Conservation (phyloP, 768 basidiomycete genomes). For the Polyporus arcularius region DNA sequence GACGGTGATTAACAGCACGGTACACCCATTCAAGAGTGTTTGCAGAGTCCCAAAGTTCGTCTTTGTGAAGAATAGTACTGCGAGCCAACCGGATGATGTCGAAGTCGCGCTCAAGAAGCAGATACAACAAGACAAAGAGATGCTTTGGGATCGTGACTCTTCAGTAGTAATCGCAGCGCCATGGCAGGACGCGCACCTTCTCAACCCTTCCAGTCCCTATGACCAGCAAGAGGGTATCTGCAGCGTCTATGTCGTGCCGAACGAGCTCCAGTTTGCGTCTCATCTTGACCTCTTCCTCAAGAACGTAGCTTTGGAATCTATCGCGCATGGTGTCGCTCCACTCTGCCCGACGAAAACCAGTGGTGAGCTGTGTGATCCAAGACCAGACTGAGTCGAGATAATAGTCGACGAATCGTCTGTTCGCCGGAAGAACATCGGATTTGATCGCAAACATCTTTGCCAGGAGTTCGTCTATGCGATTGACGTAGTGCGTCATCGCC, state of each 20-base stretch:
- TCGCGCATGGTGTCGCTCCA: conserved; percentile 25
- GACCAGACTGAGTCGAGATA: conserved; percentile 28
- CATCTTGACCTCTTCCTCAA: conserved; percentile 28
- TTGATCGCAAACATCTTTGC: conserved; percentile 20
- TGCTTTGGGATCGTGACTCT: conserved; percentile 24
- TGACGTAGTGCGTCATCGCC: conserved; percentile 17
- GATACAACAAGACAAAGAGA: conserved; percentile 36
- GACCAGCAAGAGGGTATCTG: conserved; percentile 32
- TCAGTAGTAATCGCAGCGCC: not conserved
- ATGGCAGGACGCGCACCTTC: conserved; percentile 23
- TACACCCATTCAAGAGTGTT: conserved; percentile 25
- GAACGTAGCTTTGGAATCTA: conserved; percentile 28
- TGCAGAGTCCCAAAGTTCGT: conserved; percentile 30
- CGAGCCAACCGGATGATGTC: conserved; percentile 33
- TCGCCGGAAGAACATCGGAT: conserved; percentile 15
- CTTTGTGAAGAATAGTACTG: conserved; percentile 28
- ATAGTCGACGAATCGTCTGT: conserved; percentile 25
- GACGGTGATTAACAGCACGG: conserved; percentile 25
- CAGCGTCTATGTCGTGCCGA: conserved; percentile 34
- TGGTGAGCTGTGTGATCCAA: conserved; percentile 11
- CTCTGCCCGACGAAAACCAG: conserved; percentile 19
- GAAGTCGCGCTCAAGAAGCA: conserved; percentile 37
- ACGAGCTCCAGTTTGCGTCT: conserved; percentile 29
- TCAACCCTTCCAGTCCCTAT: conserved; percentile 38
- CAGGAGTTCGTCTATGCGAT: conserved; percentile 13